These are phyloP conservation scores for Brassica juncea DNA, from an alignment of 345 rosid genomes.

Conservation along the genomic window DNA sequence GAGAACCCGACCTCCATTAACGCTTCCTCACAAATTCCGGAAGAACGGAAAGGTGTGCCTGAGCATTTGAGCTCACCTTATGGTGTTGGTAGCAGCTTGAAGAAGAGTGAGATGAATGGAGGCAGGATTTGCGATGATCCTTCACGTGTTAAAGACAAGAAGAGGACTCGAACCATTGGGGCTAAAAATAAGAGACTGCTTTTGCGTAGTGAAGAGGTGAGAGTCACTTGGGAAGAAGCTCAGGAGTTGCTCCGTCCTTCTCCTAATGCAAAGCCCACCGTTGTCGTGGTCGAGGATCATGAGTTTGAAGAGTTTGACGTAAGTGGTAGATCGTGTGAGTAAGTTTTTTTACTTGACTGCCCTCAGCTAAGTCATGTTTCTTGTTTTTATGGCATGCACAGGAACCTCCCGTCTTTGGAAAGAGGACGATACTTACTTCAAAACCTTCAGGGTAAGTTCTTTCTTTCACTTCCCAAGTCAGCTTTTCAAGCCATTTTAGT, in stretches of 20 bases:
- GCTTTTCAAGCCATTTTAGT: neutral
- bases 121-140: slow-evolving; percentile 44
- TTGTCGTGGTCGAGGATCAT: slow-evolving; percentile 66
- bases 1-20: slow-evolving; percentile 48
- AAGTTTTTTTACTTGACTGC: neutral
- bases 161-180: slow-evolving; percentile 73
- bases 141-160: slow-evolving; percentile 52
- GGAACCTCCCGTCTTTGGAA: slow-evolving; percentile 95
- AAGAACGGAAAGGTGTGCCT: slow-evolving; percentile 45
- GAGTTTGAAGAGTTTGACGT: slow-evolving; percentile 94
- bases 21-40: slow-evolving; percentile 43
- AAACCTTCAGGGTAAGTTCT: slow-evolving; percentile 61
- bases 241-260: slow-evolving; percentile 87
- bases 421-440: slow-evolving; percentile 64
- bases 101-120: slow-evolving; percentile 51
- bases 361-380: slow-evolving; percentile 30
- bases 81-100: slow-evolving; percentile 51
- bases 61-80: slow-evolving; percentile 47
- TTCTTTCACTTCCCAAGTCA: neutral
- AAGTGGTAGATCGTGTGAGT: slow-evolving; percentile 27
- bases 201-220: slow-evolving; percentile 72
- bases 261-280: slow-evolving; percentile 55
- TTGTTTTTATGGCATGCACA: slow-evolving; percentile 42
- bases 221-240: slow-evolving; percentile 91
- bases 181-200: slow-evolving; percentile 72